Evolutionary conservation across 176 grass and related monocot species (phyloP), one percentile per base, ranked within the genome.

Genomic region (Calamus simplicifolius): DNA sequence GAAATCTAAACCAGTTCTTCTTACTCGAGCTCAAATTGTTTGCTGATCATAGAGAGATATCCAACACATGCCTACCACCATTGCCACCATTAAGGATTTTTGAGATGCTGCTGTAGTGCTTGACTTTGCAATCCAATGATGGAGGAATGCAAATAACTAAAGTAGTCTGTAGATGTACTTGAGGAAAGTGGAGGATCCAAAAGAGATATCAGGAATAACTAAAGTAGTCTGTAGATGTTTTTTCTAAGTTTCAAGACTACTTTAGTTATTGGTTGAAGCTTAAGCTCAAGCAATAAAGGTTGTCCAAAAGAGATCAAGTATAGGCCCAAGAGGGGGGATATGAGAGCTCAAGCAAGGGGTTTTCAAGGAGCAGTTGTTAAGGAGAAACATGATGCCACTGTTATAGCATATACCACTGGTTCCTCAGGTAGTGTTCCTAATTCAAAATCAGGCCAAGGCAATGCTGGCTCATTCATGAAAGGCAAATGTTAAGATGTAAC

Each of bases 251-350:
- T n/a, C n/a, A n/a, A n/a, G n/a, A n/a, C n/a, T n/a, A n/a, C n/a
- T n/a, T n/a, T n/a, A n/a, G n/a, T n/a, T n/a, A n/a, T n/a, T n/a
- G n/a, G n/a, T n/a, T n/a, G n/a, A n/a, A n/a, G n/a, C n/a, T n/a
- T n/a, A n/a, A n/a, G n/a, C n/a, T n/a, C n/a, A n/a, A n/a, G n/a
- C n/a, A n/a, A n/a, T n/a, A n/a, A n/a, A n/a, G 87, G 92, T 62
- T 91, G 31, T 87, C 87, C 5, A 91, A 80, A 79, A 85, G 63
- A 69, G 92, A 25, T 85, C 87, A 18, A 91, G 75, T 91, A 97
- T 18, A 77, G 80, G 50, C 92, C 91, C n/a, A 97, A 88, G 79
- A 88, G 92, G 72, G 91, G 87, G 54, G 82, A 97, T 59, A 91
- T 88, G 73, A 91, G 87, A 58, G 79, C 69, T 76, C 86, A 95